Evolutionary conservation across 352 stramenopile genomes (phyloP), one percentile per base, ranked within the genome.

Genomic region (Pythium aquatile): DNA sequence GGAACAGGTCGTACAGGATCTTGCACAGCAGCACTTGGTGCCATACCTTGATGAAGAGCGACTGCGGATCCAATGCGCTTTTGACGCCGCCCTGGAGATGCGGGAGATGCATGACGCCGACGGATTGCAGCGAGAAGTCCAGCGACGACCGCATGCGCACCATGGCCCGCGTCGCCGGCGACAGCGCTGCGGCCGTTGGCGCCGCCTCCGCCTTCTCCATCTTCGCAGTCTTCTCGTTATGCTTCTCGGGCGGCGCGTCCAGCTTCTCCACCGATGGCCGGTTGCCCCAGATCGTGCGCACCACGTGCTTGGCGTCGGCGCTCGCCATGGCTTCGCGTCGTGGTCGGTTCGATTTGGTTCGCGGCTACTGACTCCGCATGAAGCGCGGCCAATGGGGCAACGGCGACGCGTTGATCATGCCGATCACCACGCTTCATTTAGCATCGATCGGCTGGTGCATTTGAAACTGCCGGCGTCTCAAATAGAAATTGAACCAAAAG

Each of bases 1-100:
- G 52, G 8, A 74, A 77, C 5, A 76, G 61, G 40, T 91, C 78
- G 53, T 85, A 87, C 8, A 83, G 29, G 16, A 87, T 59, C 16
- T 52, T 67, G 7, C 37, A 58, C 0, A 88, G 57, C 40, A 88
- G 56, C 24, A 80, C 14, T 52, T 87, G 74, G 29, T 84, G 68
- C 81, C 79, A 90, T 5, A 77, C 29, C 48, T 81, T 77, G 54
- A 90, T 72, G 30, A 71, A 68, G 5, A 58, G 53, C 0, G 70
- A 76, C 10, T 87, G 73, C 3, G 78, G 78, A 35, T 85, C 72
- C 17, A 81, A 52, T 3, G 73, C 70, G 35, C 65, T 58, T 7
- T 63, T 55, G 35, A 75, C 69, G 26, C 74, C 60, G 0, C 53
- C 29, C 39, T 68, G 29, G 61, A 29, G 2, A 47, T 58, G 26